Base-by-base conservation (phyloP, 2,329 filamentous ascomycete species). In the Cladosporium sp. region DNA sequence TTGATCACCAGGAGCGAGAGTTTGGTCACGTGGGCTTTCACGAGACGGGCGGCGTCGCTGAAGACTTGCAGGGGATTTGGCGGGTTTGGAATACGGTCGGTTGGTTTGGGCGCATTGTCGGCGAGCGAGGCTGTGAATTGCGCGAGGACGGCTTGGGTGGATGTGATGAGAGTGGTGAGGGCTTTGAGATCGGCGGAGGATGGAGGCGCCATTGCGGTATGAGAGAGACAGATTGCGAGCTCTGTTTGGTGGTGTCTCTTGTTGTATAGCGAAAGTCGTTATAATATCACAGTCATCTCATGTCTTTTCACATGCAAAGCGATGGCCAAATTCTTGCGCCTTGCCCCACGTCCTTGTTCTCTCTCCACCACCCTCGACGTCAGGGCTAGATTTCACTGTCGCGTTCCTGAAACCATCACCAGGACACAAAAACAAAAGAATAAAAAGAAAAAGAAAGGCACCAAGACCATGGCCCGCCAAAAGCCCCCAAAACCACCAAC, bases 1-100 rank as follows among this genome's bases (percentile, higher is more conserved):
- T 91, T 97, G 73, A 96, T 90, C 1, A 95, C 86, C 14, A 98
- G 85, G 0, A 97, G 88, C 0, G 91, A 94, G 29, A 97, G 84
- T 69, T 96, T 97, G 6, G 93, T 97, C 1, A 89, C 86, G 75
- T 97, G 92, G 0, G 93, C 91, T 75, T 87, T 89, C 66, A 97
- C 86, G 5, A 96, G 83, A 29, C 84, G 86, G 0, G 91, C 86
- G 0, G 91, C 85, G 72, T 93, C 89, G 71, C 86, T 85, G 37
- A 93, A 87, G 66, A 94, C 84, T 16, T 87, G 80, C 28, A 97
- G 84, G 11, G 88, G 83, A 69, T 90, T 74, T 3, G 75, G 75
- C 78, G 74, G 70, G 74, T 78, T 64, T 67, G 71, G 57, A 70
- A 77, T 65, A 10, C 67, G 67, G 14, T 69, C 50, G 21, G 70